A percentile compares a stretch with the other conserved stretches of the same genome.
These are phyloP conservation scores for Claviceps paspali DNA, from an alignment of 2,329 filamentous ascomycete genomes.

Conservation along the genomic window DNA sequence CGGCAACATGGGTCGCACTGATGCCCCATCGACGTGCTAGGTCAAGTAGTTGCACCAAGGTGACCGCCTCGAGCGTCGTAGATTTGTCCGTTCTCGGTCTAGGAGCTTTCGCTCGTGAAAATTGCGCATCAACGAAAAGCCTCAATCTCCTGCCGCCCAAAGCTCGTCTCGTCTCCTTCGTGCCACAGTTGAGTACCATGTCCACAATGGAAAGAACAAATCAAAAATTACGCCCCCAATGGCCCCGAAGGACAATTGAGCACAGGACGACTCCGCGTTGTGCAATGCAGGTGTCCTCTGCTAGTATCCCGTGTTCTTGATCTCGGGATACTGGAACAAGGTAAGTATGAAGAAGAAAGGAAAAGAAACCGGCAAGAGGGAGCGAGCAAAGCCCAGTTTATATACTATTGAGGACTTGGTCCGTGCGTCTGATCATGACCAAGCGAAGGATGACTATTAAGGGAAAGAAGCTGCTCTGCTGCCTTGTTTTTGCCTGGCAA, in stretches of 20 bases:
- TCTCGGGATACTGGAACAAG: slow-evolving; percentile 27
- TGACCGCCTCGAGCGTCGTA: no score
- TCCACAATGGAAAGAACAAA: slow-evolving; percentile 12
- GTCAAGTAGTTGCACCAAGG: no score
- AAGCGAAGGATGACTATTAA: neutral
- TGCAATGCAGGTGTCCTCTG: slow-evolving; percentile 36
- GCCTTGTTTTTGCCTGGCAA: neutral
- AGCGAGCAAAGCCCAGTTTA: slow-evolving; percentile 2
- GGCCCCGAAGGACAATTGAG: slow-evolving; percentile 37
- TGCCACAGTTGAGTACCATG: neutral
- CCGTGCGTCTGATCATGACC: slow-evolving; percentile 12
- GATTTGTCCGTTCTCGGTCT: no score
- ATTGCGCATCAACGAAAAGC: no score
- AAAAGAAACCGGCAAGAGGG: slow-evolving; percentile 10
- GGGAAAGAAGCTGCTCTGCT: slow-evolving; percentile 5
- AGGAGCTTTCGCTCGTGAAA: no score
- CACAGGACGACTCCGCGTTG: slow-evolving; percentile 31
- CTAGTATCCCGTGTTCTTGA: slow-evolving; percentile 29
- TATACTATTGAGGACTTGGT: slow-evolving; percentile 11
- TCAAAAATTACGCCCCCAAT: slow-evolving; percentile 36
- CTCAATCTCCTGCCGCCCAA: no score
- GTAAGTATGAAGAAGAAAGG: slow-evolving; percentile 34
- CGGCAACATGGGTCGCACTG: no score
- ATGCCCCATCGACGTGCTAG: no score
- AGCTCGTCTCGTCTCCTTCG: neutral